Conservation (phyloP, 2,329 filamentous ascomycete genomes). For the Zelopaecilomyces penicillatus region DNA sequence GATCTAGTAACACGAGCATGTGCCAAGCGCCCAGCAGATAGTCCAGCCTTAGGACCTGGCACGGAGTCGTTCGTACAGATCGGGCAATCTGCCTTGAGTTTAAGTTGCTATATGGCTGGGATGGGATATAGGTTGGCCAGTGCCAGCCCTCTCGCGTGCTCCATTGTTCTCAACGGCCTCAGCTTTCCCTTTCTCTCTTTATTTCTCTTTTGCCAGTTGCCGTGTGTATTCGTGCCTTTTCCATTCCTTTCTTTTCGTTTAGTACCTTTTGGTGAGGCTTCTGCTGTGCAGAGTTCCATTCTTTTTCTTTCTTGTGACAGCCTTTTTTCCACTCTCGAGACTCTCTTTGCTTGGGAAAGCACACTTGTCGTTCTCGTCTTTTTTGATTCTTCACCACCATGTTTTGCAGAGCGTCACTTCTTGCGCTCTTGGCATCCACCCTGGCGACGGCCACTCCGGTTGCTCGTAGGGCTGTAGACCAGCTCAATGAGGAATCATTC, state of each 20-base stretch:
- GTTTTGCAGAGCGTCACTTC: conserved; percentile 3
- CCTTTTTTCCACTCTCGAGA: no score
- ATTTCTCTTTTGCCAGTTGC: not conserved
- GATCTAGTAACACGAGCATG: no score
- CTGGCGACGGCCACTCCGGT: conserved; percentile 7
- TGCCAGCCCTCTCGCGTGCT: no score
- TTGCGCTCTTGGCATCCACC: conserved; percentile 3
- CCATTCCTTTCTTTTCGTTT: conserved; percentile 6
- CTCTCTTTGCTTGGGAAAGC: no score
- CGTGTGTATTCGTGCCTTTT: conserved; percentile 4
- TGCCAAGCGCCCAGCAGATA: no score
- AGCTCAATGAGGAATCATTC: conserved; percentile 34
- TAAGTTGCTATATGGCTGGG: no score
- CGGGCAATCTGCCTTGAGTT: no score
- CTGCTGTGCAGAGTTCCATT: conserved; percentile 13
- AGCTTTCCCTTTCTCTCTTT: not conserved
- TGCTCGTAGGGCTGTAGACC: conserved; percentile 20
- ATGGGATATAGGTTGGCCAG: no score
- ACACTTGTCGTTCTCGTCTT: not conserved
- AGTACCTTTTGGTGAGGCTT: conserved; percentile 11
- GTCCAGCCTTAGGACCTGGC: no score
- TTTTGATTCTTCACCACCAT: not conserved
- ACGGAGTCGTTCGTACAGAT: no score
- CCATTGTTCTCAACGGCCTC: conserved; percentile 8
- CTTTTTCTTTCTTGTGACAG: not conserved